Evolutionary conservation across 371 early-diverging fungal species (phyloP).

Genomic region (Actinomortierella wolfii): DNA sequence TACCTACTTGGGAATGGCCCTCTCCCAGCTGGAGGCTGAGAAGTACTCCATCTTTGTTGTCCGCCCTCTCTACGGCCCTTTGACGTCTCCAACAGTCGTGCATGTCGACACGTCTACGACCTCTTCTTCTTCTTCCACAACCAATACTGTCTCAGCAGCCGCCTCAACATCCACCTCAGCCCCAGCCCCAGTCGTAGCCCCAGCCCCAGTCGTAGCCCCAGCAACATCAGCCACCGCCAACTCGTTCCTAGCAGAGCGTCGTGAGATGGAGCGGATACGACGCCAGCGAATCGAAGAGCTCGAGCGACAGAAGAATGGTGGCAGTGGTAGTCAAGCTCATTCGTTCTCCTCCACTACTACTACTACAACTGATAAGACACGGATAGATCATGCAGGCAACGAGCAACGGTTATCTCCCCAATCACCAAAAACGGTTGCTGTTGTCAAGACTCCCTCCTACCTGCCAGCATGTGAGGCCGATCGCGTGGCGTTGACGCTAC

Average conservation of each 20-base stretch:
- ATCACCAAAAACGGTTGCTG: slow-evolving; percentile 1
- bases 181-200: not conserved
- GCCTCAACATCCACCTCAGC: not conserved
- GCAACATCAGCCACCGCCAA: slow-evolving; percentile 1
- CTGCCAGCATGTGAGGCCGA: slow-evolving; percentile 35
- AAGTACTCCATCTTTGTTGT: slow-evolving; percentile 58
- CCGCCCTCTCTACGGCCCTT: slow-evolving; percentile 8
- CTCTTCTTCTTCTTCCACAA: not conserved
- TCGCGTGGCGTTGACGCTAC: slow-evolving; percentile 19
- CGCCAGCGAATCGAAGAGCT: slow-evolving; percentile 31
- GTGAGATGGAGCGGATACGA: slow-evolving; percentile 37
- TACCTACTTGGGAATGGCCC: slow-evolving; percentile 65
- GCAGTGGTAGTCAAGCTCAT: not conserved
- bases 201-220: not conserved
- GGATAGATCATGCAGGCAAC: slow-evolving; percentile 7
- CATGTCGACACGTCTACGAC: not conserved
- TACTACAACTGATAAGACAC: slow-evolving; percentile 7
- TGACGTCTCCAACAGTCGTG: not conserved
- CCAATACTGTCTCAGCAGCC: not conserved
- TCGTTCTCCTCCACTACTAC: not conserved
- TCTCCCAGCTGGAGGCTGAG: slow-evolving; percentile 68
- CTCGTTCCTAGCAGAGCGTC: slow-evolving; percentile 26
- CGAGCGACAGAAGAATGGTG: slow-evolving; percentile 5
- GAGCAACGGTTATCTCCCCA: not conserved
- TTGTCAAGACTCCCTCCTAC: slow-evolving; percentile 21